phyloP scores from a whole-genome alignment of 176 grass and related monocot species.

The Raddia guianensis region DNA sequence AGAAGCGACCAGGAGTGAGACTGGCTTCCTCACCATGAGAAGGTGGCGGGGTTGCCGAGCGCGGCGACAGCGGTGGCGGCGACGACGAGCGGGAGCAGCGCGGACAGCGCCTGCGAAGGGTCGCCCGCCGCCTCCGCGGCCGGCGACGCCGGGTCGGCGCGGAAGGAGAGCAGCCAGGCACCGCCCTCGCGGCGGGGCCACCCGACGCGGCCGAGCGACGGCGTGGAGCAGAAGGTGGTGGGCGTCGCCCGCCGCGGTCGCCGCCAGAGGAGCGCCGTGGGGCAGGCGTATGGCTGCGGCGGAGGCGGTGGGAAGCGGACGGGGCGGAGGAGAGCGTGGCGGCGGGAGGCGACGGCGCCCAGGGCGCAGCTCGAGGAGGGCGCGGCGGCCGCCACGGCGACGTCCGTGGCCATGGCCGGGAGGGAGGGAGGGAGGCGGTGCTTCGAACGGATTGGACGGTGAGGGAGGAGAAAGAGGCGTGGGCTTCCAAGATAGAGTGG shows the following conservation, averaged over 20 bases:
- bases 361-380: background rate
- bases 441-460: constrained; percentile 33
- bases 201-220: constrained; percentile 54
- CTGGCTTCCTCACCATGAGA: constrained; percentile 61
- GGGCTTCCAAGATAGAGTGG: constrained; percentile 13
- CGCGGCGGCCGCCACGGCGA: constrained; percentile 18
- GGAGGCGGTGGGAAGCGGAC: background rate
- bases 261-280: constrained; percentile 28
- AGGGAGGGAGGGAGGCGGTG: background rate
- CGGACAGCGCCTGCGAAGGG: constrained; percentile 62
- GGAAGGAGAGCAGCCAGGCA: constrained; percentile 62
- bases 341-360: background rate
- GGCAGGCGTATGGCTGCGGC: background rate
- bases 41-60: constrained; percentile 74
- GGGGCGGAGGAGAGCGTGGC: background rate
- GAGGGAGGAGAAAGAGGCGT: background rate
- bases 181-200: constrained; percentile 59
- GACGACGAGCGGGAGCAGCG: constrained; percentile 77
- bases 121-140: constrained; percentile 35
- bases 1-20: constrained; percentile 26
- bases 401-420: constrained; percentile 23
- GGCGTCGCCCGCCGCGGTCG: constrained; percentile 20
- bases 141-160: constrained; percentile 16
- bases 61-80: constrained; percentile 71
- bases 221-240: constrained; percentile 56